Base-by-base conservation (phyloP, 169 alveolate species). In the Sarcocystis neurona region DNA sequence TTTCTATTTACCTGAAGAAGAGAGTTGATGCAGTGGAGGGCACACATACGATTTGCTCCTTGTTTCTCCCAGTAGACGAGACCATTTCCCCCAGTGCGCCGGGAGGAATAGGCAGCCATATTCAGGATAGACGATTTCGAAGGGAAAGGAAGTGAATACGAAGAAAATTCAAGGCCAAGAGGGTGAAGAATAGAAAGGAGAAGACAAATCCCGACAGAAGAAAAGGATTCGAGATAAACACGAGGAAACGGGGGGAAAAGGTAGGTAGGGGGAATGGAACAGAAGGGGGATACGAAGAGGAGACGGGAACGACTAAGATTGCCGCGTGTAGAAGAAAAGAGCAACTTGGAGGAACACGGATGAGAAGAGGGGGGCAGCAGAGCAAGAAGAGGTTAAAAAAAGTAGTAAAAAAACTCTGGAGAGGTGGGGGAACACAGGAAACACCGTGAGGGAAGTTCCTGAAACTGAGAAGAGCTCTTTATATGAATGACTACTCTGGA, bases 31-130 rank as follows among this genome's bases (percentile, higher is more conserved):
- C 97, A 95, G 89, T 96, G 98, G 48, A 96, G 90, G 27, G 97
- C 98, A 91, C 98, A 96, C 96, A 96, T 94, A 68, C 97, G 91
- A 77, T 95, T 97, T 46, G 94, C 95, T 34, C 97, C 97, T 90
- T 96, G 98, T 78, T 96, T 96, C 93, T 96, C 98, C 97, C 97
- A 96, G 90, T 96, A 96, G 60, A 96, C 96, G 27, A 88, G 74
- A 27, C 66, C 89, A 50, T 50, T 50, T 50, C 60, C 60, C 60
- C 60, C 60, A 10, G 8, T 50, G n/a, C 18, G 18, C 18, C 60
- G 8, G 18, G 8, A 8, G n/a, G n/a, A 10, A 50, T 18, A 50
- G 60, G 60, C 18, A 8, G 8, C 8, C 18, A 10, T 10, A 18
- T 10, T 18, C 8, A 18, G 18, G 60, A 50, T 8, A 63, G 37